Evolutionary conservation across 2,329 filamentous ascomycete genomes (phyloP).

Genomic region (Pseudocercospora crystallina): DNA sequence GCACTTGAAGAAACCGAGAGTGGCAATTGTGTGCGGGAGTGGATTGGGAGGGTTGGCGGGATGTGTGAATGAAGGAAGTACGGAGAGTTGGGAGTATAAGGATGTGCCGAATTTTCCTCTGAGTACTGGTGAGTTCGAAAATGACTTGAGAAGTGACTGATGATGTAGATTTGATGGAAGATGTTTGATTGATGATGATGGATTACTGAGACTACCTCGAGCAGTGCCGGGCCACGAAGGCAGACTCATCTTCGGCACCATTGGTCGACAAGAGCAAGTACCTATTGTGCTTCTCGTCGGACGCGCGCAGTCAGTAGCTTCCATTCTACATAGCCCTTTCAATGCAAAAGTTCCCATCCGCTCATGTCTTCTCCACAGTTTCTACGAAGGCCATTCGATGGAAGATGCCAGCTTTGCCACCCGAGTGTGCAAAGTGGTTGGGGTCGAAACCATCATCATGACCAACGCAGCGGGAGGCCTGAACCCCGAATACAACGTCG

Average conservation of each 20-base stretch:
- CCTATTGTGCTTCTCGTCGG: constrained; percentile 65
- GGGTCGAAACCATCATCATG: constrained; percentile 61
- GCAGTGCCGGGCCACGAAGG: constrained; percentile 61
- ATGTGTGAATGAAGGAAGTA: constrained; percentile 51
- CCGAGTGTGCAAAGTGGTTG: constrained; percentile 62
- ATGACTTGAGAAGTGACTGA: neutral
- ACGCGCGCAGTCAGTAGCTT: constrained; percentile 58
- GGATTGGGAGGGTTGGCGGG: constrained; percentile 62
- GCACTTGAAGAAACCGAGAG: constrained; percentile 51
- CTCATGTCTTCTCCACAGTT: constrained; percentile 46
- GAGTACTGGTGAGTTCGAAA: constrained; percentile 54
- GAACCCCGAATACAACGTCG: constrained; percentile 63
- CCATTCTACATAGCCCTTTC: constrained; percentile 17
- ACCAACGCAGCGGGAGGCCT: constrained; percentile 68
- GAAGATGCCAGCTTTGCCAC: constrained; percentile 63
- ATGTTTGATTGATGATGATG: neutral
- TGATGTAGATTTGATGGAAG: neutral
- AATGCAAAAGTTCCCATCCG: constrained; percentile 2
- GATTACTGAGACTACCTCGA: neutral
- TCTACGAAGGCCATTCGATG: constrained; percentile 67
- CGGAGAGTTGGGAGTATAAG: constrained; percentile 57
- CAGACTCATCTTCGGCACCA: constrained; percentile 63
- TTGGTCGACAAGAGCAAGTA: constrained; percentile 50
- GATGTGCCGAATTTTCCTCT: constrained; percentile 62
- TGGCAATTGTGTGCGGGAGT: constrained; percentile 66